Conservation (phyloP, 495 filamentous ascomycete genomes). For the Lindgomyces ingoldianus region DNA sequence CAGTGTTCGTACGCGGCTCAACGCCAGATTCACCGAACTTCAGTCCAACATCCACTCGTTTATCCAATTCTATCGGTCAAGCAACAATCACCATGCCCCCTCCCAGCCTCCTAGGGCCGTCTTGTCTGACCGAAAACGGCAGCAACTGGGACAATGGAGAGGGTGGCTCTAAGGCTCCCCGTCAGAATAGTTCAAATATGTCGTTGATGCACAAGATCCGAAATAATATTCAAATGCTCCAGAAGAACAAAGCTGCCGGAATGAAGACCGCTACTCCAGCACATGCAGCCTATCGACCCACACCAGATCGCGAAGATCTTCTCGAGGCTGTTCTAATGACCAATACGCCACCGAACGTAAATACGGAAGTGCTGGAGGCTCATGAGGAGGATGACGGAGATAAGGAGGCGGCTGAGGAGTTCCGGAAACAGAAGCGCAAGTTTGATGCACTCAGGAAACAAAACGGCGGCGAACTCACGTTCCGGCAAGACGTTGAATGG, state of each 20-base stretch:
- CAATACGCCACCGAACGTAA: not conserved
- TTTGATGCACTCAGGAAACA: slow-evolving; percentile 14
- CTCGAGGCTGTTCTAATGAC: not conserved
- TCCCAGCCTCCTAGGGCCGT: no score
- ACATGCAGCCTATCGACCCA: not conserved
- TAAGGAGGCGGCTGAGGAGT: not conserved
- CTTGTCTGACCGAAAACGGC: no score
- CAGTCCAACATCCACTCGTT: no score
- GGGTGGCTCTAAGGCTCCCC: no score
- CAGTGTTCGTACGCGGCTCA: no score
- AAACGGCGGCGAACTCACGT: slow-evolving; percentile 8
- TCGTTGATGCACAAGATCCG: slow-evolving; percentile 13
- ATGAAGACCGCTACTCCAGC: not conserved
- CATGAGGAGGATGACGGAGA: not conserved
- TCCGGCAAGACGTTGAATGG: slow-evolving; percentile 31
- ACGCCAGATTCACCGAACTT: no score
- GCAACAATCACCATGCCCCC: no score
- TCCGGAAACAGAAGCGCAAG: slow-evolving; percentile 11
- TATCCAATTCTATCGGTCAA: no score
- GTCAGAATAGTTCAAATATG: no score
- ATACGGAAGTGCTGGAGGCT: not conserved
- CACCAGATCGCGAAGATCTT: slow-evolving; percentile 1
- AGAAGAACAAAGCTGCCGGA: slow-evolving; percentile 15
- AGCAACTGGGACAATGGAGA: no score
- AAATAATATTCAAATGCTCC: not conserved